Base-by-base conservation (phyloP, 306 rosid species). In the Potentilla sterilis region DNA sequence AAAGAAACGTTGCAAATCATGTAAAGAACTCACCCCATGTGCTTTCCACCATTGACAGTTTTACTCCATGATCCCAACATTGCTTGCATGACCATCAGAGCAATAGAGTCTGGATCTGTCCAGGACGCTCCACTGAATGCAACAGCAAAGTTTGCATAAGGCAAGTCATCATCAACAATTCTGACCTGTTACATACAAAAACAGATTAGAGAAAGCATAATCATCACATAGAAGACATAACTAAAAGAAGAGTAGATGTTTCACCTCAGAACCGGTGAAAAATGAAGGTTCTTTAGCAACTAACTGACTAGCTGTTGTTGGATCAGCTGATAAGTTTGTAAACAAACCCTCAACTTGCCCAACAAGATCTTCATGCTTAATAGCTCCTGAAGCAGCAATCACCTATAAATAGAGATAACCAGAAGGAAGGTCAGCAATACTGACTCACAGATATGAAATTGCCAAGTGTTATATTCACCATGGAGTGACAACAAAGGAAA, bases 21-120 rank as follows among this genome's bases (percentile, higher is more conserved):
- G 49, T 28, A 22, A 68, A 8, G 58, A 48, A 13, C 78, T 85
- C 79, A 93, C 98, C 98, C 96, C 98, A 92, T 89, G 84, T 96
- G 99, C 80, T 96, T 92, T 89, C 94, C 99, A 72, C 98, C 96
- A 48, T 91, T 93, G 9, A 93, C 90, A 54, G 80, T 79, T 81
- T 96, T 96, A 78, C 88, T 96, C 98, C 98, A 96, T 49, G 99
- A 92, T 32, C 98, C 99, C 84, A 96, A 67, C 98, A 96, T 88
- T 37, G 98, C 96, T 55, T 96, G 99, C 97, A 96, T 96, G 81
- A 96, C 99, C 99, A 92, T 96, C 72, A 96, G 82, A 47, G 98
- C 75, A 82, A 92, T 83, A 51, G 98, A 96, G 79, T 96, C 98
- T 43, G 99, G 99, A 82, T 96, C 99, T 54, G 92, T 92, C 99